Evolutionary conservation across 345 rosid species (phyloP), one percentile per base, ranked within the genome.

Genomic region (Citrus trifoliata): DNA sequence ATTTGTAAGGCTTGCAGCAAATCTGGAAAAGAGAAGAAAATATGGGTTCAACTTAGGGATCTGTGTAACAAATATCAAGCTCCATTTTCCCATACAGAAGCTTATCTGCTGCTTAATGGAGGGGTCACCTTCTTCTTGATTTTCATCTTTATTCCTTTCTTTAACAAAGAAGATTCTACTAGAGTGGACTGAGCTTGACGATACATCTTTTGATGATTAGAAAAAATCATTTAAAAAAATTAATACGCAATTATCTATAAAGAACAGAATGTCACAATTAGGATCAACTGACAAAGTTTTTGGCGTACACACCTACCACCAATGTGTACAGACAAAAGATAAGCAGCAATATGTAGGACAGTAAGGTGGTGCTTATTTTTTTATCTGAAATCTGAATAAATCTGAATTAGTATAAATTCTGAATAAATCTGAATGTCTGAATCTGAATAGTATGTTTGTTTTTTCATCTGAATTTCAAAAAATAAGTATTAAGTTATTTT

Each of bases 111-210:
- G 58, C 58, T 53, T 13, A 46, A 46, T 19, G 73, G 60, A 24
- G 86, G 83, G 83, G 79, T 63, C 80, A 7, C 46, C 51, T 42
- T 19, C 51, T 74, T 67, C 60, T 71, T 51, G 77, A 67, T 71
- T 80, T 58, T 67, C 83, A 7, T 70, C 81, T 82, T 86, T 82
- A 80, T 80, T 84, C 87, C 76, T 72, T 80, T 53, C 75, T 68
- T 81, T 81, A 28, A 18, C 73, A 67, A 68, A 78, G 72, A 53
- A 55, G 67, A 70, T 83, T 75, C 76, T 64, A 21, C 68, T 58
- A 60, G 74, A 40, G 22, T 10, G 58, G 79, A 38, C 37, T 35
- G 33, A 62, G 80, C 55, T 60, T 24, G 32, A 40, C 22, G 66
- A 70, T 30, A 28, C 72, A 56, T 42, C 70, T 69, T 68, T 58